Conservation (phyloP, 2,329 filamentous ascomycete genomes). For the Beauveria rudraprayagi region DNA sequence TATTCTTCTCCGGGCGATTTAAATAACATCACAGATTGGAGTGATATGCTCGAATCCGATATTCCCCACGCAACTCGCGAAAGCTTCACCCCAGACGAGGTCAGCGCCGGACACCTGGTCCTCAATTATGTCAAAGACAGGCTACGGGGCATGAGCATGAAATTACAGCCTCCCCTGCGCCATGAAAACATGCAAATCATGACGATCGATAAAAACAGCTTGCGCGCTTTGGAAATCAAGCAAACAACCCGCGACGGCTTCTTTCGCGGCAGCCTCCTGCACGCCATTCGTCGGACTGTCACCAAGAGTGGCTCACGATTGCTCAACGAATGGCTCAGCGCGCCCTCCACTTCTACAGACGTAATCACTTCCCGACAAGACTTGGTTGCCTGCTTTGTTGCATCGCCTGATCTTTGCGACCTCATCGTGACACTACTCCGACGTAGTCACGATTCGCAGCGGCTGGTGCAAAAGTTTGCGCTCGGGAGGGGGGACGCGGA, state of each 20-base stretch:
- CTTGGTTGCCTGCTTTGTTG: slow-evolving; percentile 68
- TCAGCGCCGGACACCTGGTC: slow-evolving; percentile 70
- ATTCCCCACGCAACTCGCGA: slow-evolving; percentile 45
- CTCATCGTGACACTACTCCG: slow-evolving; percentile 59
- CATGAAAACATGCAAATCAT: slow-evolving; percentile 70
- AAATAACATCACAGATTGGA: slow-evolving; percentile 57
- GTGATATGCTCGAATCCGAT: slow-evolving; percentile 65
- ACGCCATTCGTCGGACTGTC: slow-evolving; percentile 81
- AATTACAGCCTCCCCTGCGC: slow-evolving; percentile 73
- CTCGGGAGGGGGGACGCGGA: slow-evolving; percentile 87
- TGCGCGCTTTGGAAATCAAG: slow-evolving; percentile 82
- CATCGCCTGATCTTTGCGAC: slow-evolving; percentile 60
- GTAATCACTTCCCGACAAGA: slow-evolving; percentile 75
- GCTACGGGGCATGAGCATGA: slow-evolving; percentile 68
- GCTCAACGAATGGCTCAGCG: slow-evolving; percentile 76
- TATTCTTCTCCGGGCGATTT: slow-evolving; percentile 50
- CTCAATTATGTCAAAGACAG: slow-evolving; percentile 77
- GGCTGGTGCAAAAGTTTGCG: slow-evolving; percentile 88
- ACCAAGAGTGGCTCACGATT: slow-evolving; percentile 86
- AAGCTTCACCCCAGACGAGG: slow-evolving; percentile 60
- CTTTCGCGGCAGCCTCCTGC: slow-evolving; percentile 76
- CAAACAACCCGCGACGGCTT: slow-evolving; percentile 74
- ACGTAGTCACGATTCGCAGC: slow-evolving; percentile 75
- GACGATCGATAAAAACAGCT: slow-evolving; percentile 84
- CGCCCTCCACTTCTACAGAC: slow-evolving; percentile 78